Base-by-base conservation (phyloP, 768 basidiomycete species). In the Pleurotus tuber-regium region DNA sequence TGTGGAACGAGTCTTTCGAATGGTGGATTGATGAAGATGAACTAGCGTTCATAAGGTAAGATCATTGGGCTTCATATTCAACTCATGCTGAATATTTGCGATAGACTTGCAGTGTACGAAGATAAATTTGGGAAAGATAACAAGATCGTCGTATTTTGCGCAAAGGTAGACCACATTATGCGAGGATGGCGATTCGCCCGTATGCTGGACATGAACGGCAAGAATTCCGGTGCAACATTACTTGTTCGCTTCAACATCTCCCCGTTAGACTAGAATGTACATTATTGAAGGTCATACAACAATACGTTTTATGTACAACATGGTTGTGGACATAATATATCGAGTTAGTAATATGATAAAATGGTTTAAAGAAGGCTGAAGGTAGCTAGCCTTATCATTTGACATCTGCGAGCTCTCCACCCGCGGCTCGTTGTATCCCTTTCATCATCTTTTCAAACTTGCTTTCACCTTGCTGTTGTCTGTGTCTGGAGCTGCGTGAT, bases 361-460 rank as follows among this genome's bases (percentile, higher is more conserved):
- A 39, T 12, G n/a, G n/a, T n/a, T n/a, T 6, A 30, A 6, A 11
- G 5, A 5, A 40, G 16, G 9, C 14, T 24, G 31, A 49, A 18
- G 43, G 39, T 24, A n/a, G n/a, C 25, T 36, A 21, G n/a, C 6
- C 23, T 18, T 31, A 19, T 51, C 46, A 53, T 29, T 49, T 18
- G 16, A 53, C 14, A 12, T 43, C 43, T 38, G 70, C 57, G 58
- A 87, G 56, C 43, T 74, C 70, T 4, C 83, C 82, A 3, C 85
- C 85, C 38, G 84, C 84, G 10, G 83, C 85, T 52, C 79, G 76
- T 62, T 81, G 80, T 24, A 88, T 75, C 0, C 83, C 84, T 46
- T 65, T 70, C 58, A 75, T 63, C 70, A 84, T 75, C 51, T 69
- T 72, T 50, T 74, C 67, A 43, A 81, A 50, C 57, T 63, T 66